phyloP scores from a whole-genome alignment of 192 early-diverging fungal genomes.

The Backusella parvicylindrica region DNA sequence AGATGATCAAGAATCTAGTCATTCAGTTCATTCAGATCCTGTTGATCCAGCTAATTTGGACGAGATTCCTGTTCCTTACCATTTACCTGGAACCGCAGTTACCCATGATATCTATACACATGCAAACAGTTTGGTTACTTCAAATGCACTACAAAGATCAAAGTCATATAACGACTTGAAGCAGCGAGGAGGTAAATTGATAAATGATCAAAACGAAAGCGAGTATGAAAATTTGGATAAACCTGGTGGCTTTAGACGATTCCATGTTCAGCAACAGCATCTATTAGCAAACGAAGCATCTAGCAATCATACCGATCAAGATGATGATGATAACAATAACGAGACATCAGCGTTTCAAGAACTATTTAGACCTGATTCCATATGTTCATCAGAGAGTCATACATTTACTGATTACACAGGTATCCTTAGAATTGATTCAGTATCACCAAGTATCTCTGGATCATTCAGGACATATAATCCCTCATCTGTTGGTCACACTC shows the following conservation, averaged over 20 bases:
- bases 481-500: constrained; percentile 1
- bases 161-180: constrained; percentile 11
- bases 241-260: constrained; percentile 82
- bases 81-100: constrained; percentile 41
- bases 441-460: neutral
- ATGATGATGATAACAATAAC: neutral
- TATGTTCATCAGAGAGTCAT: constrained; percentile 17
- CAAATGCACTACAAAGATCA: constrained; percentile 25
- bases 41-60: neutral
- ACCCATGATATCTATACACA: constrained; percentile 44
- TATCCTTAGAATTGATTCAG: constrained; percentile 9
- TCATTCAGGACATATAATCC: neutral
- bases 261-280: constrained; percentile 60
- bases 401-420: constrained; percentile 32
- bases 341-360: constrained; percentile 9
- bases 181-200: neutral
- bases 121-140: constrained; percentile 29
- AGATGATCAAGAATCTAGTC: neutral
- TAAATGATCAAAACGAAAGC: constrained; percentile 15
- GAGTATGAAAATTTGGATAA: constrained; percentile 51
- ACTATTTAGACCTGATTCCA: constrained; percentile 14
- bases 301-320: neutral
- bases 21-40: constrained; percentile 2
- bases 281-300: neutral
- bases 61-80: constrained; percentile 30